These are phyloP conservation scores for Fusarium coicis DNA, from an alignment of 2,329 filamentous ascomycete genomes.

Conservation along the genomic window DNA sequence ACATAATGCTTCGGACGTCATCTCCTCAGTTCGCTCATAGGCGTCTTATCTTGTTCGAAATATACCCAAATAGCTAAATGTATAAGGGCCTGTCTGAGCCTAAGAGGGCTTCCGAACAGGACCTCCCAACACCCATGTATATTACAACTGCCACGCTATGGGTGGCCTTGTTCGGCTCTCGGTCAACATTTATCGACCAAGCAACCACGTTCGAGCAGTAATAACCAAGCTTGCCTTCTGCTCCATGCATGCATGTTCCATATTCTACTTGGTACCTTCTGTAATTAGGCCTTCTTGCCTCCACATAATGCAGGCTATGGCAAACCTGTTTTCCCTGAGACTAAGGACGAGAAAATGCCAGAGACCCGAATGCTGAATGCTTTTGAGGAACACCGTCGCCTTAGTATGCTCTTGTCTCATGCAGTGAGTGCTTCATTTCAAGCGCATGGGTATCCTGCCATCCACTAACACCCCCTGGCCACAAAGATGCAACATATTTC, in stretches of 20 bases:
- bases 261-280: constrained; percentile 7
- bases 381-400: background rate
- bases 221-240: constrained; percentile 10
- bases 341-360: background rate
- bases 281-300: constrained; percentile 3
- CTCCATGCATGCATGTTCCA: constrained; percentile 1
- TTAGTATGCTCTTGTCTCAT: constrained; percentile 28
- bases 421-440: constrained; percentile 25
- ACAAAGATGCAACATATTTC: constrained; percentile 20
- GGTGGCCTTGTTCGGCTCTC: background rate
- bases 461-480: constrained; percentile 27
- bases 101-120: constrained; percentile 1
- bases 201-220: constrained; percentile 8
- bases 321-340: background rate
- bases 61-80: constrained; percentile 13
- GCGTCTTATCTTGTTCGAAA: constrained; percentile 21
- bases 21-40: constrained; percentile 6
- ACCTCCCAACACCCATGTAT: constrained; percentile 21
- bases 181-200: constrained; percentile 7
- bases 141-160: constrained; percentile 26
- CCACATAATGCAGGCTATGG: background rate
- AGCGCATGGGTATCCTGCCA: constrained; percentile 39
- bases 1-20: background rate
- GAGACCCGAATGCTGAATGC: background rate
- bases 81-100: constrained; percentile 1